Evolutionary conservation across 2,329 filamentous ascomycete species (phyloP).

Genomic region (Scedosporium aurantiacum): DNA sequence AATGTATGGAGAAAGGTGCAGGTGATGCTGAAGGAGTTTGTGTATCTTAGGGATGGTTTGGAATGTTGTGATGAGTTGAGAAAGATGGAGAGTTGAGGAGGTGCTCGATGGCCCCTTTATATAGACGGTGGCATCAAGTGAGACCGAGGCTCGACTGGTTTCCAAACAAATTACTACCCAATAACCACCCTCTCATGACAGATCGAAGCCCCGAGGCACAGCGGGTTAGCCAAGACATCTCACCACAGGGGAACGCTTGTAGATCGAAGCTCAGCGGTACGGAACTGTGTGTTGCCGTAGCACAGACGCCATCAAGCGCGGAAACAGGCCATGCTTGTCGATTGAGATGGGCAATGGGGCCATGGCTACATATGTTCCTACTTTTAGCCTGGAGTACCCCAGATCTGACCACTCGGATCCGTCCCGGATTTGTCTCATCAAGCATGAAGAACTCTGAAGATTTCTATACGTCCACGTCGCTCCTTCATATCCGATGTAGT

Average conservation of each 20-base stretch:
- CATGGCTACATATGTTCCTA: background rate
- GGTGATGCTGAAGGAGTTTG: background rate
- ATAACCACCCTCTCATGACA: background rate
- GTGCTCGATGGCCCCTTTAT: background rate
- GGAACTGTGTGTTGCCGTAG: background rate
- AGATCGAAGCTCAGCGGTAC: background rate
- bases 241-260: background rate
- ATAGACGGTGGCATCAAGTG: background rate
- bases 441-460: too few species aligned
- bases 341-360: background rate
- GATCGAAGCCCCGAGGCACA: background rate
- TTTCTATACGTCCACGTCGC: background rate
- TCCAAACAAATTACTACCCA: background rate
- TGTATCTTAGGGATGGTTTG: background rate
- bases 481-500: too few species aligned
- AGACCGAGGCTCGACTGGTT: background rate
- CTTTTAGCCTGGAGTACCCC: background rate
- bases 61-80: background rate
- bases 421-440: too few species aligned
- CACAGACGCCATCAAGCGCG: background rate
- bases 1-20: background rate
- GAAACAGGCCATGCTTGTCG: background rate
- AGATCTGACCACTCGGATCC: background rate
- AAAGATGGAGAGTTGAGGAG: background rate
- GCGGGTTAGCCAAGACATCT: background rate